A percentile compares a stretch with the other conserved stretches of the same genome.
phyloP scores from a whole-genome alignment of 805 yeast species.

The Clavispora carvajalis region DNA sequence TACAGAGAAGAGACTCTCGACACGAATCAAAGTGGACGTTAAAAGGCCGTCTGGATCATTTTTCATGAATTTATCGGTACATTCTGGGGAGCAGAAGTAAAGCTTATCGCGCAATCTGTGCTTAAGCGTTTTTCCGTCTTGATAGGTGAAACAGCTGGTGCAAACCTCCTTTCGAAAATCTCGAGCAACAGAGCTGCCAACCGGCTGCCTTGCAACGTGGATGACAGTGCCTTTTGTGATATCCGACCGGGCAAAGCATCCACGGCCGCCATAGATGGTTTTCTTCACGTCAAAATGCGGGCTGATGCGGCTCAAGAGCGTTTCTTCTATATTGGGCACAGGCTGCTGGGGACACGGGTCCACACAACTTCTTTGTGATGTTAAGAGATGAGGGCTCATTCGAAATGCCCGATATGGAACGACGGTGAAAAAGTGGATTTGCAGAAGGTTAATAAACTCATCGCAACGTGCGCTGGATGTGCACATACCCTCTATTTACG shows the following conservation, averaged over 20 bases:
- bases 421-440: not conserved
- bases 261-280: slow-evolving; percentile 55
- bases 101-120: slow-evolving; percentile 23
- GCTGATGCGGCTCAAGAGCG: slow-evolving; percentile 8
- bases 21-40: slow-evolving; percentile 28
- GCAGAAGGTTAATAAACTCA: not conserved
- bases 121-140: slow-evolving; percentile 44
- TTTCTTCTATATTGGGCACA: not conserved
- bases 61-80: slow-evolving; percentile 32
- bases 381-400: not conserved
- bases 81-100: slow-evolving; percentile 50
- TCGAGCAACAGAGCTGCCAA: slow-evolving; percentile 43
- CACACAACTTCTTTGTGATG: no score
- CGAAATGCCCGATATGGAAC: not conserved
- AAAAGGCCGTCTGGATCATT: slow-evolving; percentile 35
- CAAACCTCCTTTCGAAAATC: slow-evolving; percentile 64
- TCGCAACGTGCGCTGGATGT: not conserved
- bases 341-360: no score
- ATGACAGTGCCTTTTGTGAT: slow-evolving; percentile 40
- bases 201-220: slow-evolving; percentile 34
- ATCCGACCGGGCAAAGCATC: slow-evolving; percentile 45
- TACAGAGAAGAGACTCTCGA: slow-evolving; percentile 28
- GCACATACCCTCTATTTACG: not conserved
- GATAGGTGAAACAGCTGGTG: slow-evolving; percentile 46
- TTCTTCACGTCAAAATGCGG: slow-evolving; percentile 25